A percentile compares a stretch with the other conserved stretches of the same genome.
Evolutionary conservation across 495 filamentous ascomycete species (phyloP).

Genomic region (Aspergillus taichungensis): DNA sequence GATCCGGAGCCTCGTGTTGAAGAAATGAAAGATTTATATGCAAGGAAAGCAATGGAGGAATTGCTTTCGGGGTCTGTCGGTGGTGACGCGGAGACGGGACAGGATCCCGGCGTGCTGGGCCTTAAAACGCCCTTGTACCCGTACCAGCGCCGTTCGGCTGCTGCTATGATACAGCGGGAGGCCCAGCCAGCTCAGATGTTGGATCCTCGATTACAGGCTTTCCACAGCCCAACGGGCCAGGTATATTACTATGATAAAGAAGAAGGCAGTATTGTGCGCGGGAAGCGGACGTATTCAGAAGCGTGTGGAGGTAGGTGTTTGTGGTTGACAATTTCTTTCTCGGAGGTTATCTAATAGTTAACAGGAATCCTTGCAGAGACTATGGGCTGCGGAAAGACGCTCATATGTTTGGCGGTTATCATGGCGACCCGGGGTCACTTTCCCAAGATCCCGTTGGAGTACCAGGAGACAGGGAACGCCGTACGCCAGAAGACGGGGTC

Average conservation of each 20-base stretch:
- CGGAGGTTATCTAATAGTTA: neutral
- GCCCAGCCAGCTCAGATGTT: conserved; percentile 50
- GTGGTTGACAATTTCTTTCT: neutral
- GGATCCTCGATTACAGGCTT: conserved; percentile 62
- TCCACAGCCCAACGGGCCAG: conserved; percentile 48
- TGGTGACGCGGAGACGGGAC: conserved; percentile 1
- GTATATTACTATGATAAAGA: conserved; percentile 67
- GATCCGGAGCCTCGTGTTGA: conserved; percentile 56
- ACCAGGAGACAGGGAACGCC: conserved; percentile 36
- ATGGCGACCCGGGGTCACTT: conserved; percentile 68
- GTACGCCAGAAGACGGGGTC: conserved; percentile 39
- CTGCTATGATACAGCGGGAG: conserved; percentile 81
- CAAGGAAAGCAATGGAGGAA: conserved; percentile 50
- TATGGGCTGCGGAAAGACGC: conserved; percentile 76
- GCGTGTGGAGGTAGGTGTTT: conserved; percentile 53
- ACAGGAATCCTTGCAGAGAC: conserved; percentile 43
- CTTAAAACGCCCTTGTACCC: conserved; percentile 62
- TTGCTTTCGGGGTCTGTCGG: conserved; percentile 36
- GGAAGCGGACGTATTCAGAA: conserved; percentile 64
- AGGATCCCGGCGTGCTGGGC: conserved; percentile 40
- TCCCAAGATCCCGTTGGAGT: conserved; percentile 54
- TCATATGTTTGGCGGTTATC: conserved; percentile 78
- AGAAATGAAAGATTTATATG: conserved; percentile 44
- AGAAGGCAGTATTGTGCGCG: conserved; percentile 47
- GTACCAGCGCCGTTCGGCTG: conserved; percentile 77